Evolutionary conservation across 1,284 basidiomycete species (phyloP).

Genomic region (Psilocybe mexicana): DNA sequence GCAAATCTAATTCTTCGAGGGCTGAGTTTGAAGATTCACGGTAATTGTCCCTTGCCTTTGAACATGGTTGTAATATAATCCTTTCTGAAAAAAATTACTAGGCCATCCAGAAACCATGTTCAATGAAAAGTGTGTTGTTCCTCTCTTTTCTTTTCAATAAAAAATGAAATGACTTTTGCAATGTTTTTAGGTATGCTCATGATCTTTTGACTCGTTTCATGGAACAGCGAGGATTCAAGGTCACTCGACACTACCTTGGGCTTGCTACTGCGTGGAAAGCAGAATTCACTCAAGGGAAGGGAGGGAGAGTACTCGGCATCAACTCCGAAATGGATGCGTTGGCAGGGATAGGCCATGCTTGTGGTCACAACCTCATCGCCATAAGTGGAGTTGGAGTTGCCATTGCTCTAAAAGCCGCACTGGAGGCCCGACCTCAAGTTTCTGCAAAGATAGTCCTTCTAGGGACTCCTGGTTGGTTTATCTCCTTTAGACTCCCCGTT

Average conservation of each 20-base stretch:
- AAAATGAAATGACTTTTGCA: not conserved
- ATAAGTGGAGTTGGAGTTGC: slow-evolving; percentile 79
- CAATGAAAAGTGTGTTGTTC: slow-evolving; percentile 48
- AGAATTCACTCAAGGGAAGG: slow-evolving; percentile 58
- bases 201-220: slow-evolving; percentile 58
- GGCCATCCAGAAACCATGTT: slow-evolving; percentile 60
- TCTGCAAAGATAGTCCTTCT: slow-evolving; percentile 76
- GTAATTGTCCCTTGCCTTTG: slow-evolving; percentile 31
- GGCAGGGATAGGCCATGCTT: slow-evolving; percentile 61
- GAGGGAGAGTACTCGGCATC: slow-evolving; percentile 66
- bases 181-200: slow-evolving; percentile 51
- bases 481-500: not conserved
- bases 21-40: slow-evolving; percentile 61
- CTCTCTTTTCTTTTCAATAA: not conserved
- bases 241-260: slow-evolving; percentile 60
- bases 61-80: not conserved
- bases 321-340: slow-evolving; percentile 61
- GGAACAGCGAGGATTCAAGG: slow-evolving; percentile 58
- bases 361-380: slow-evolving; percentile 87
- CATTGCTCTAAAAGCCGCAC: slow-evolving; percentile 66
- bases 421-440: slow-evolving; percentile 59
- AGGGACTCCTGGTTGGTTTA: slow-evolving; percentile 73
- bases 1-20: slow-evolving; percentile 47
- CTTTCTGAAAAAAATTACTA: slow-evolving; percentile 24
- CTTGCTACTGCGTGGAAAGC: slow-evolving; percentile 82